phyloP scores from a whole-genome alignment of 352 stramenopile genomes.

The Globisporangium irregulare region DNA sequence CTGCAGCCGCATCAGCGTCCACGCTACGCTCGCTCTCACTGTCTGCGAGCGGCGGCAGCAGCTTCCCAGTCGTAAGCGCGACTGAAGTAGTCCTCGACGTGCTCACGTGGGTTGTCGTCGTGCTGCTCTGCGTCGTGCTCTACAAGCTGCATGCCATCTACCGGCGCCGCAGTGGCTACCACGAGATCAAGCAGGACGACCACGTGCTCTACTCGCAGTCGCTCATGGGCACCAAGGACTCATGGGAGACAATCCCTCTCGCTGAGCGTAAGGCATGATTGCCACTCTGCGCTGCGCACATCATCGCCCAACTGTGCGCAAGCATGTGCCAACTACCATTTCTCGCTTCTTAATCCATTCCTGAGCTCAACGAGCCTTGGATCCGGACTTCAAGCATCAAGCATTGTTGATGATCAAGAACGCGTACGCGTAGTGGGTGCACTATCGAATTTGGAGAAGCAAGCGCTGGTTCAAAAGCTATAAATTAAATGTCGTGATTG shows the following conservation, averaged over 20 bases:
- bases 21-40: slow-evolving; percentile 9
- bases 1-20: neutral
- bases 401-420: neutral
- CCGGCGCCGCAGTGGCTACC: slow-evolving; percentile 52
- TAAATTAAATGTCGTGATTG: slow-evolving; percentile 1
- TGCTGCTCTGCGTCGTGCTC: slow-evolving; percentile 45
- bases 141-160: slow-evolving; percentile 41
- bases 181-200: slow-evolving; percentile 52
- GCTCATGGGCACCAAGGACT: slow-evolving; percentile 64
- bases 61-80: slow-evolving; percentile 10
- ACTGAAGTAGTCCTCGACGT: slow-evolving; percentile 34
- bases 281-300: neutral
- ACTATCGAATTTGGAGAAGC: neutral
- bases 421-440: neutral
- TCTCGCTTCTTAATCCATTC: neutral
- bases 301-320: neutral
- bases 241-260: slow-evolving; percentile 46
- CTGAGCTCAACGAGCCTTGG: neutral
- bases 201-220: slow-evolving; percentile 56
- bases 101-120: slow-evolving; percentile 37
- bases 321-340: neutral
- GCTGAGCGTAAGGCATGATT: neutral
- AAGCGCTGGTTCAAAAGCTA: neutral
- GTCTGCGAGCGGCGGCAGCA: neutral
- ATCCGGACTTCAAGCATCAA: neutral